Base-by-base conservation (phyloP, 768 basidiomycete species). In the Favolaschia claudopus region DNA sequence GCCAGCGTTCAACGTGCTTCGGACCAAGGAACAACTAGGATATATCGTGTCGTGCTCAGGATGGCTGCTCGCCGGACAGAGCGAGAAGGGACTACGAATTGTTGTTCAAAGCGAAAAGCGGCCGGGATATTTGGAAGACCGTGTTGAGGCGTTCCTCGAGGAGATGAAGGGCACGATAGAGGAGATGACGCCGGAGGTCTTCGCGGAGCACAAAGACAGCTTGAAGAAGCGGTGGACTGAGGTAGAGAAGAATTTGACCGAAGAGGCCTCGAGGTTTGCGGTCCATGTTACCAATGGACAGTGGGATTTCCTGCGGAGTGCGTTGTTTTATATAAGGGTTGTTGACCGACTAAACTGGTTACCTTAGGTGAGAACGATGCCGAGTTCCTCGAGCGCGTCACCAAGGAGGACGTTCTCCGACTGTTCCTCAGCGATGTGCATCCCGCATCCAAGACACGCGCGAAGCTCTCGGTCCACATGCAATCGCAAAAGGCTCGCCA, bases 11-110 rank as follows among this genome's bases (percentile, higher is more conserved):
- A 89, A 96, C 70, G 78, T 88, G 22, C 83, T 99, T 28, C 89
- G 97, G 27, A 98, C 96, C 4, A 89, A 93, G 70, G 94, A 99
- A 70, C 97, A 99, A 73, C 82, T 99, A 1, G 97, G 97, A 6
- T 99, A 99, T 72, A 82, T 97, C 38, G 96, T 97, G 32, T 84
- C 80, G 9, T 88, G 85, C 62, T 78, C 79, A 1, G 69, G 76
- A 28, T 87, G 84, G 84, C 70, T 78, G 10, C 72, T 90, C 38
- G 70, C 82, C 37, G 89, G 91, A n/a, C 78, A 84, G 3, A 87
- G 85, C 40, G 85, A 90, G 60, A 82, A 85, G 60, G 95, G 95
- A 7, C 75, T 95, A 60, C 86, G 92, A 38, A 84, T 99, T 50
- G 78, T 95, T 7, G 83, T 99, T 28, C 97, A 99, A 76, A 93